Conservation (phyloP, 2,329 filamentous ascomycete genomes). For the Pseudogymnoascus sp. region DNA sequence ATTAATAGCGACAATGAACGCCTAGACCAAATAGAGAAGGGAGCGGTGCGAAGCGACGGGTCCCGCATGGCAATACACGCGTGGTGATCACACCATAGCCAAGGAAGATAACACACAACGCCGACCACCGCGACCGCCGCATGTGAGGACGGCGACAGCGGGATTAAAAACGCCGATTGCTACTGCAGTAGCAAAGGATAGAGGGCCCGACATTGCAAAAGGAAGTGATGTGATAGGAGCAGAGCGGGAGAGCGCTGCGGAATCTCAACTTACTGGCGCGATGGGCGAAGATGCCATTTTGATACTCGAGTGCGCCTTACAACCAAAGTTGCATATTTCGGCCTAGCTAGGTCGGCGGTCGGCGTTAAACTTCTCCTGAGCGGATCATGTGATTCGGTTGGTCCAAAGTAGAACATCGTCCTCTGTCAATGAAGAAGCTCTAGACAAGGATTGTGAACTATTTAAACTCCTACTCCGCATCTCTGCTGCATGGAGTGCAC, state of each 20-base stretch:
- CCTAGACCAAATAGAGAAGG: not conserved
- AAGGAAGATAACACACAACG: slow-evolving; percentile 6
- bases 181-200: not conserved
- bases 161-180: slow-evolving; percentile 9
- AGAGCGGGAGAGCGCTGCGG: not conserved
- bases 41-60: not conserved
- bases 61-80: not conserved
- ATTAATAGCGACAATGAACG: not conserved
- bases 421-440: not conserved
- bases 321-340: not conserved
- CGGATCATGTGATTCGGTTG: not conserved
- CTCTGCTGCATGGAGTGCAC: not conserved
- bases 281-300: slow-evolving; percentile 8
- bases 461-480: not conserved
- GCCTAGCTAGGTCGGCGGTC: not conserved
- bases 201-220: not conserved
- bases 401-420: not conserved
- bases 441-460: not conserved
- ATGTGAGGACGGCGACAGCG: slow-evolving; percentile 1
- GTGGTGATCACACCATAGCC: slow-evolving; percentile 1
- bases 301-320: slow-evolving; percentile 5
- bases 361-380: slow-evolving; percentile 1
- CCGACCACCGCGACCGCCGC: not conserved
- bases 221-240: slow-evolving; percentile 8
- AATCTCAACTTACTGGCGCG: not conserved